phyloP scores from a whole-genome alignment of 2,329 filamentous ascomycete species.

The Kalaharituber pfeilii region DNA sequence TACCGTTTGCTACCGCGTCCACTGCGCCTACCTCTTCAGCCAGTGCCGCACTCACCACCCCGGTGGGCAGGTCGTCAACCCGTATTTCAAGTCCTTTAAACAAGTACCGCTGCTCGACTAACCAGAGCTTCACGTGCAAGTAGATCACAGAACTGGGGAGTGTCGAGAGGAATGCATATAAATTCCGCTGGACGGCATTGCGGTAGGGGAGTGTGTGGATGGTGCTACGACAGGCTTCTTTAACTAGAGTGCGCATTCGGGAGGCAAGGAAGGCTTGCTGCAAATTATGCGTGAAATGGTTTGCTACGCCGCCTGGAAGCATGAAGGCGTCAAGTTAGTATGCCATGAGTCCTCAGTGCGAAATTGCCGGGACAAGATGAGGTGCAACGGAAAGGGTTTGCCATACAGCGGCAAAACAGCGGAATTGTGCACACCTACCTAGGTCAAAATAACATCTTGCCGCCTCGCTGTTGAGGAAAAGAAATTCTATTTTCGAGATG shows the following conservation, averaged over 20 bases:
- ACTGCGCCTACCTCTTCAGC: no score
- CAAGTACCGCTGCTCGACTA: not conserved
- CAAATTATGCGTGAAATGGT: not conserved
- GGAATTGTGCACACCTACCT: not conserved
- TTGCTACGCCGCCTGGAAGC: not conserved
- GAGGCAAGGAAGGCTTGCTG: not conserved
- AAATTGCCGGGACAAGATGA: no score
- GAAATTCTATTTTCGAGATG: not conserved
- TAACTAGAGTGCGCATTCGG: not conserved
- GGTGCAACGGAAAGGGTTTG: no score
- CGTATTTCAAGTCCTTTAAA: not conserved
- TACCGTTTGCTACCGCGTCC: not conserved
- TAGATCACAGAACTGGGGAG: not conserved
- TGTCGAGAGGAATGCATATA: not conserved
- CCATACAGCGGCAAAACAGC: not conserved
- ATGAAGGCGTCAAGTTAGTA: not conserved
- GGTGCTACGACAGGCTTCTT: not conserved
- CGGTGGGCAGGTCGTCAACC: no score
- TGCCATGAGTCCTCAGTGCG: no score
- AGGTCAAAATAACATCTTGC: not conserved
- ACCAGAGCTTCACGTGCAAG: not conserved
- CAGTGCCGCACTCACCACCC: not conserved
- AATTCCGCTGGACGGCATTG: not conserved
- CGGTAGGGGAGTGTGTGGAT: not conserved
- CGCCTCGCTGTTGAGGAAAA: not conserved